Base-by-base conservation (phyloP, 1,139 yeast species). In the Suhomyces kunorum region DNA sequence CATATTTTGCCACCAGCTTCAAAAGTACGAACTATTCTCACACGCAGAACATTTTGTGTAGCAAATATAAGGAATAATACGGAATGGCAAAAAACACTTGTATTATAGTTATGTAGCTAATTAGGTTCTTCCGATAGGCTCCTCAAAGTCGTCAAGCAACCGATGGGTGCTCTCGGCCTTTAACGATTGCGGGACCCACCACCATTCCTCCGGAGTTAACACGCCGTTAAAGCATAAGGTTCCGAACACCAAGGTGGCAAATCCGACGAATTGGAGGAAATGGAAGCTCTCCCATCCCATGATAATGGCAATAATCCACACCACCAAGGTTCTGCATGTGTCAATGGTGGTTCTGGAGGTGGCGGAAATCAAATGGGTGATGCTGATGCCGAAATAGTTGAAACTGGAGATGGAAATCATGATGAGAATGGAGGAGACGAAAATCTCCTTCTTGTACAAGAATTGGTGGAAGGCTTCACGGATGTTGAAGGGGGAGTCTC, bases 281-380 rank as follows among this genome's bases (percentile, higher is more conserved):
- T 73, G 71, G 64, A 85, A 86, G 1, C 69, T 53, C 61, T 87
- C 95, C 95, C 95, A 87, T 3, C 94, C 94, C 51, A 86, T 58
- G n/a, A 63, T 39, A 42, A 86, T 64, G 0, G 94, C 87, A n/a
- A 83, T 74, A 1, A 81, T 38, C 95, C 95, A 87, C 15, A 87
- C 90, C 28, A 84, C 64, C 30, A 85, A 64, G 0, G 95, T 86
- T 52, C 95, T 73, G 47, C 87, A 82, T 0, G 90, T 82, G 55
- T 87, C 95, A 33, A 87, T 77, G 1, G 95, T 87, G 14, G 89
- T 80, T 55, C 95, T 71, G 3, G 92, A 74, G 0, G 95, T 86
- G 25, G 95, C 95, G 38, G 86, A 81, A 38, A 85, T 60, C 37
- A 66, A 63, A 38, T 77, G 74, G 2, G 95, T 87, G 32, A 87